Evolutionary conservation across 108 stramenopile genomes (phyloP), one percentile per base, ranked within the genome.

Genomic region (Cyclotella kingstonii): DNA sequence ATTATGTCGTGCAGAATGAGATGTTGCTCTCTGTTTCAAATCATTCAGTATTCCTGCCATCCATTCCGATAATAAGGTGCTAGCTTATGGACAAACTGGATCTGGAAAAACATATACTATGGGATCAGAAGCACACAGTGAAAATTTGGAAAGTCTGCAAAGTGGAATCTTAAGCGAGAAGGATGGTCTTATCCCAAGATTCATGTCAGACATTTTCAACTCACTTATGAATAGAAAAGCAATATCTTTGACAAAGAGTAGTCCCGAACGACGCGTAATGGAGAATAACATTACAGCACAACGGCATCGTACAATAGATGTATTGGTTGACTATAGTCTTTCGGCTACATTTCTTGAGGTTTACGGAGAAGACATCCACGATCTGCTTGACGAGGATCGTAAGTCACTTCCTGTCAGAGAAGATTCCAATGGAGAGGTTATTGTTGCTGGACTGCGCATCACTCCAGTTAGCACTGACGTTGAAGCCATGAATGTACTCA

Each of bases 51-150:
- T n/a, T n/a, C 36, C 12, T 12, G 36, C 36, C 36, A 38, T 38
- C 36, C 10, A 38, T n/a, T n/a, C 36, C 10, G 36, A 38, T 44
- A 18, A 5, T 5, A 5, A 44, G 31, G 52, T 53, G 11, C 23
- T 97, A 47, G 95, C 96, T 4, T 97, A 95, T 64, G 94, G 94
- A 3, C 94, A 95, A 60, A 95, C 94, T n/a, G 89, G 90, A 1
- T 76, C 77, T 15, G 94, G 90, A 31, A 90, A 92, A 56, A 91
- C 90, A 7, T 91, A 71, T 49, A 91, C 89, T 0, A 90, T 89
- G 85, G 92, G 91, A 9, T 89, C 87, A 60, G 90, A 89, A 75
- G 84, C 83, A 4, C 34, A 43, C 19, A 78, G 83, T 29, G 54
- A 67, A 8, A 73, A 83, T 26, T 41, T 70, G 34, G 60, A 51